Conservation (phyloP, 2,329 filamentous ascomycete species). For the Cladosporium sp. region DNA sequence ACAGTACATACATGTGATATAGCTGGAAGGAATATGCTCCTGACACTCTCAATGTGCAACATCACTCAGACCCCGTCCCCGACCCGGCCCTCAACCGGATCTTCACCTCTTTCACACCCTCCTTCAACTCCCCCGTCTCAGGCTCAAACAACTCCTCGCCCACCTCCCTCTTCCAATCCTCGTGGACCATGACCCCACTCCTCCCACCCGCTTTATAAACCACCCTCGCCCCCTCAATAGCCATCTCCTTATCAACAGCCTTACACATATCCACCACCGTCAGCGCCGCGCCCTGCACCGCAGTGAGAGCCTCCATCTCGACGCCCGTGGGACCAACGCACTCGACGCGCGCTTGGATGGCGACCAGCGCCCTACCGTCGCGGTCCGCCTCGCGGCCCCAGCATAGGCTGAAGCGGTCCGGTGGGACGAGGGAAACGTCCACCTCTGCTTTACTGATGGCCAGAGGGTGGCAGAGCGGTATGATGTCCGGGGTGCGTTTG, state of each 20-base stretch:
- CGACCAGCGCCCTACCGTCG: conserved; percentile 45
- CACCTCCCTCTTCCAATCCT: conserved; percentile 2
- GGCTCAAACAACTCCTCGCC: conserved; percentile 2
- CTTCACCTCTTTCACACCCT: conserved; percentile 11
- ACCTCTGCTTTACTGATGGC: conserved; percentile 70
- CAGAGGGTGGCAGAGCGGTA: conserved; percentile 89
- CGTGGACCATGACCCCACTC: conserved; percentile 54
- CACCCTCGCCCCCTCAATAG: conserved; percentile 63
- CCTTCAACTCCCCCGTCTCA: conserved; percentile 4
- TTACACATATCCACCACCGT: conserved; percentile 99
- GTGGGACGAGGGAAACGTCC: conserved; percentile 45
- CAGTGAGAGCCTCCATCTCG: conserved; percentile 95
- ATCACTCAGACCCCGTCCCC: too few relatives aligned
- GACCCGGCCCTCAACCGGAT: not conserved
- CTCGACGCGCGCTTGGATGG: conserved; percentile 68
- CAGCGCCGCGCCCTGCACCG: conserved; percentile 72
- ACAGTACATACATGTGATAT: too few relatives aligned
- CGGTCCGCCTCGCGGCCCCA: not conserved
- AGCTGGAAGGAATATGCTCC: too few relatives aligned
- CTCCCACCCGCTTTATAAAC: conserved; percentile 80
- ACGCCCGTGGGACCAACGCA: conserved; percentile 87
- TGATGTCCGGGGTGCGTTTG: conserved; percentile 77
- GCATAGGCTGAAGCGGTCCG: not conserved
- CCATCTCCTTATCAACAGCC: conserved; percentile 82
- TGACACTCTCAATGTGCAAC: too few relatives aligned